These are phyloP conservation scores for Exserohilum turcica DNA, from an alignment of 2,329 filamentous ascomycete species.

Conservation along the genomic window DNA sequence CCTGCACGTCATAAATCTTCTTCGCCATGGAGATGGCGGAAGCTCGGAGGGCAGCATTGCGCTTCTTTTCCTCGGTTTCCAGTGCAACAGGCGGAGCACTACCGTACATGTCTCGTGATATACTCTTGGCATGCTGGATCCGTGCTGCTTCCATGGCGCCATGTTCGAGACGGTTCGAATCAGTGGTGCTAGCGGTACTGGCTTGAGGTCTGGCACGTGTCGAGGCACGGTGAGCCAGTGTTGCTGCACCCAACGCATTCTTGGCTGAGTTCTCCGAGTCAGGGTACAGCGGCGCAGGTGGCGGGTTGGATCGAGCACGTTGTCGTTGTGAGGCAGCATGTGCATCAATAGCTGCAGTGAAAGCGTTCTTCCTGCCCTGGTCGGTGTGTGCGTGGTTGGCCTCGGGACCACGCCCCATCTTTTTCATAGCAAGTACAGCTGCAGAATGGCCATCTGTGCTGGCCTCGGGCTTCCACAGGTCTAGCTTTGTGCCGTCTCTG, in stretches of 20 bases:
- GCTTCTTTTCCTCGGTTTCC: conserved; percentile 75
- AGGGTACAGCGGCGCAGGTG: conserved; percentile 55
- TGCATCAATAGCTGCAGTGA: conserved; percentile 78
- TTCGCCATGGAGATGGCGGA: conserved; percentile 89
- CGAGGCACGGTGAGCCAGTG: conserved; percentile 62
- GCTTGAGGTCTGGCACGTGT: conserved; percentile 30
- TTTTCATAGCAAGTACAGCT: conserved; percentile 69
- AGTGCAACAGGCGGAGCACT: conserved; percentile 72
- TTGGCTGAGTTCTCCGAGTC: conserved; percentile 64
- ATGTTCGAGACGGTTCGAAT: conserved; percentile 50
- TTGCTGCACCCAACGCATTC: conserved; percentile 76
- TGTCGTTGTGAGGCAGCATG: conserved; percentile 62
- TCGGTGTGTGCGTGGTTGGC: conserved; percentile 55
- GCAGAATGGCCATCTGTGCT: conserved; percentile 67
- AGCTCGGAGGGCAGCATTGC: conserved; percentile 74
- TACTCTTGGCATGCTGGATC: conserved; percentile 69
- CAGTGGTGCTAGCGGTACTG: conserved; percentile 14
- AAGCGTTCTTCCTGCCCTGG: conserved; percentile 66
- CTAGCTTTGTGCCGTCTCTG: conserved; percentile 57
- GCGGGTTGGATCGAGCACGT: conserved; percentile 66
- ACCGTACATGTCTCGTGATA: conserved; percentile 77
- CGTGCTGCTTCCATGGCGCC: conserved; percentile 65
- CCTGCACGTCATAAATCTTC: conserved; percentile 77
- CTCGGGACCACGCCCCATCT: conserved; percentile 54
- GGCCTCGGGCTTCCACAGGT: conserved; percentile 58